Evolutionary conservation across 371 early-diverging fungal species (phyloP), one percentile per base, ranked within the genome.

Genomic region (Actinomucor elegans): DNA sequence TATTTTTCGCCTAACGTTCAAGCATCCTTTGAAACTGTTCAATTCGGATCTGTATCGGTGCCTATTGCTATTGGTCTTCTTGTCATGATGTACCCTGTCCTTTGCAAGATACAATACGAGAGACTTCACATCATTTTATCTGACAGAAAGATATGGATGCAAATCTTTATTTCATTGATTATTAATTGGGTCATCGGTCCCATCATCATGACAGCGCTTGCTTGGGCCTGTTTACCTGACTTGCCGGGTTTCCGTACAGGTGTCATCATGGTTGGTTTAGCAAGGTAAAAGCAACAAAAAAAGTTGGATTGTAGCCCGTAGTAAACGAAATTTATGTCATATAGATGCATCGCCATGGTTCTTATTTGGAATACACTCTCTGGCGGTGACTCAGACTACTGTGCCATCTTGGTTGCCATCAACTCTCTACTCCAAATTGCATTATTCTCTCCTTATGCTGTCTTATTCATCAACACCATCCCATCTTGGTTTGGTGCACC

Each of bases 321-420:
- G n/a, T n/a, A n/a, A n/a, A n/a, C n/a, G n/a, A n/a, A n/a, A n/a
- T n/a, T n/a, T n/a, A n/a, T n/a, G n/a, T n/a, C n/a, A n/a, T n/a
- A 24, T 41, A 70, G 81, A 55, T 87, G 90, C 58, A 91, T 88
- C 60, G 91, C 89, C n/a, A 91, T 89, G 89, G 91, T 91, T 11
- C 57, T 91, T 35, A 85, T 91, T 18, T 91, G 91, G 91, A 85
- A 83, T 55, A 60, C 81, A 27, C 66, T 91, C 11, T 84, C 88
- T 20, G 78, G 71, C 6, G 90, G 90, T 2, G 82, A 91, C 44
- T 27, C 68, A 21, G 76, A 86, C 24, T 88, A 81, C 42, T 81
- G 87, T 54, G 89, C 90, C 2, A 72, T 88, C 33, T 63, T 86
- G 0, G 88, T 91, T 8, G 86, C 81, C 7, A 56, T 88, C 64